A percentile compares a stretch with the other conserved stretches of the same genome.
Conservation (phyloP, 192 early-diverging fungal genomes). For the Obelidium mucronatum region DNA sequence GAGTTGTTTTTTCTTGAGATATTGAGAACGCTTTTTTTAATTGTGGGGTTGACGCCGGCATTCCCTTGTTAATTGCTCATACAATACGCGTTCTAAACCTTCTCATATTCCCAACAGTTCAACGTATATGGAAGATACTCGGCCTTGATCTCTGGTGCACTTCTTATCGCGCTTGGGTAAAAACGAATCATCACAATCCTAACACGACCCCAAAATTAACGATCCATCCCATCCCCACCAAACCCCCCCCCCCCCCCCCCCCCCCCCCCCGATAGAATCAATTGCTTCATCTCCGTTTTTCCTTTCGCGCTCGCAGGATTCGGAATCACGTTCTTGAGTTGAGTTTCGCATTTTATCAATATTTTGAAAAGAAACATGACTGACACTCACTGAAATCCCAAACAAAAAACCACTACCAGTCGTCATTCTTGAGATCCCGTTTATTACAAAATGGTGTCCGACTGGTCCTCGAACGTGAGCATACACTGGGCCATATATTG, state of each 20-base stretch:
- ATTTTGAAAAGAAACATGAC: no score
- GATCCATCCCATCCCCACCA: no score
- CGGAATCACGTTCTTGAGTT: not conserved
- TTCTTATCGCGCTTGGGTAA: constrained; percentile 26
- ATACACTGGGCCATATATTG: not conserved
- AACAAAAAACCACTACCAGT: no score
- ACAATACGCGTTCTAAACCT: no score
- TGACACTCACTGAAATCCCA: no score
- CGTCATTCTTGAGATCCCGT: constrained; percentile 28
- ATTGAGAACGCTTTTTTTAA: not conserved
- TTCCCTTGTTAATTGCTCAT: no score
- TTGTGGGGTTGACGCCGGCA: no score
- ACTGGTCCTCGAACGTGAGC: constrained; percentile 21
- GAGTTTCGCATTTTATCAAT: no score
- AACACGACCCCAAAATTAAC: no score
- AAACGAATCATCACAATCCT: not conserved
- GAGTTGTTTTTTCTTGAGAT: not conserved
- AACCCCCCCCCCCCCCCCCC: not conserved
- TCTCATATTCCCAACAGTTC: no score
- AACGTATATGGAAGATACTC: no score
- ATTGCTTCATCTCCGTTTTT: constrained; percentile 16
- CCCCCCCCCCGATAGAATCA: not conserved
- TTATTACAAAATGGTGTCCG: constrained; percentile 31
- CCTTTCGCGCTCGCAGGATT: constrained; percentile 25
- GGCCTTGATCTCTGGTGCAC: no score